These are phyloP conservation scores for Strobilomyces echinocephalus DNA, from an alignment of 768 basidiomycete genomes.

Conservation along the genomic window DNA sequence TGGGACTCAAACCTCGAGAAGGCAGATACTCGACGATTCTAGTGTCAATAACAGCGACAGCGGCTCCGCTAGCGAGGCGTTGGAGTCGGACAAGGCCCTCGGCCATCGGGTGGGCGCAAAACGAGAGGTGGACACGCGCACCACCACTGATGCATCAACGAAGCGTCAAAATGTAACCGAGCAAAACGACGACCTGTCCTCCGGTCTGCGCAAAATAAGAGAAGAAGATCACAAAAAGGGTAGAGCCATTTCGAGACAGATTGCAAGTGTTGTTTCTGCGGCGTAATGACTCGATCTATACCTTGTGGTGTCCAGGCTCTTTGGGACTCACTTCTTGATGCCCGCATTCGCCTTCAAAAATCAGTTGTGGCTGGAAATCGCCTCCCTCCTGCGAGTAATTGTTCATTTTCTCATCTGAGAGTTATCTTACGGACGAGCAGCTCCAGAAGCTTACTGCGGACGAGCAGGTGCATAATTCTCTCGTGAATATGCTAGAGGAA, in stretches of 20 bases:
- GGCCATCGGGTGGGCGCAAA: constrained; percentile 13
- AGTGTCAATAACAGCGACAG: constrained; percentile 10
- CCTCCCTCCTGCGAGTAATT: constrained; percentile 54
- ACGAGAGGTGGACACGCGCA: constrained; percentile 4
- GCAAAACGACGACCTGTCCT: constrained; percentile 41
- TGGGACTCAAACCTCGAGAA: constrained; percentile 60
- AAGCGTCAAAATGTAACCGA: background rate
- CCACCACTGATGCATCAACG: constrained; percentile 16
- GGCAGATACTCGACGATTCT: constrained; percentile 42
- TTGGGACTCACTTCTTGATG: constrained; percentile 85
- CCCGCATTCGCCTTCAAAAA: constrained; percentile 91
- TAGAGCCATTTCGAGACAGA: constrained; percentile 74
- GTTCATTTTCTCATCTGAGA: background rate
- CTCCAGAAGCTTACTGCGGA: constrained; percentile 25
- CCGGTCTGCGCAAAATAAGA: constrained; percentile 52
- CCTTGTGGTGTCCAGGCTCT: constrained; percentile 45
- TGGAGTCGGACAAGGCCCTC: constrained; percentile 18
- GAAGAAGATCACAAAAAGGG: constrained; percentile 79
- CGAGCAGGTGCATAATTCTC: constrained; percentile 40
- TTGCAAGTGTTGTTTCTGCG: constrained; percentile 47
- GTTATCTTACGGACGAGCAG: constrained; percentile 27
- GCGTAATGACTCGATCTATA: constrained; percentile 2
- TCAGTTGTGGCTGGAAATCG: constrained; percentile 58
- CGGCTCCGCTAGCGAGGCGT: constrained; percentile 6
- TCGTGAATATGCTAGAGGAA: constrained; percentile 56